Evolutionary conservation across 768 basidiomycete species (phyloP).

Genomic region (Termitomyces sp.): DNA sequence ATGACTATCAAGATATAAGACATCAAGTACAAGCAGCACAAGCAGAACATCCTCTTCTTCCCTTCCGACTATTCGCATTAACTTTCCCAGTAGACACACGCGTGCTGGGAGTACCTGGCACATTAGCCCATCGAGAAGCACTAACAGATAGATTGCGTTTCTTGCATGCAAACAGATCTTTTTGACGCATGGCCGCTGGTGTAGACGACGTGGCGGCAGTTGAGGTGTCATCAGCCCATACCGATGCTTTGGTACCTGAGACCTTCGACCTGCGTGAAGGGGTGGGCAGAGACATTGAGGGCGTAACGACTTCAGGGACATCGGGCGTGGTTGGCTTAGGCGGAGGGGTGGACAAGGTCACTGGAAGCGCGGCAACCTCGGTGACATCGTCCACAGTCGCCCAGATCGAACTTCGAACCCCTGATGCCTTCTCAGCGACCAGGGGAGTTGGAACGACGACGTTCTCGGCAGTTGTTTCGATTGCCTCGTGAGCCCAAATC

Average conservation of each 20-base stretch:
- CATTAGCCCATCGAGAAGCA: conserved; percentile 2
- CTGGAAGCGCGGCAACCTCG: not conserved
- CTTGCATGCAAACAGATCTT: not conserved
- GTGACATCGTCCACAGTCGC: not conserved
- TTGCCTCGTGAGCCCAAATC: too few relatives aligned
- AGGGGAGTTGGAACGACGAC: not conserved
- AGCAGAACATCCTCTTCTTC: not conserved
- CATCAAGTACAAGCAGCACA: not conserved
- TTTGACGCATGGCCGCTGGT: too few relatives aligned
- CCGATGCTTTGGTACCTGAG: not conserved
- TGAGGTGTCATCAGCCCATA: not conserved
- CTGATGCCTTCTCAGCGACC: not conserved
- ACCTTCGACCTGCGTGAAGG: not conserved
- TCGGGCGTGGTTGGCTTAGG: not conserved
- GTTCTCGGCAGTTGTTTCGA: too few relatives aligned
- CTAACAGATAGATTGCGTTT: not conserved
- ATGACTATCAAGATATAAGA: not conserved
- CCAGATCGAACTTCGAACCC: not conserved
- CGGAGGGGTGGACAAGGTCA: not conserved
- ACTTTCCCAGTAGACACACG: not conserved
- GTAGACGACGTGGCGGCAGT: not conserved
- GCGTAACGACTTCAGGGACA: not conserved
- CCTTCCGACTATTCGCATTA: not conserved
- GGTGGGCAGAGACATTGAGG: not conserved
- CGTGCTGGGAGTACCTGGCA: not conserved